Percentiles rank a stretch among this genome's conserved stretches.
Evolutionary conservation across 805 yeast genomes (phyloP).

Genomic region (Clavispora phyllophila): DNA sequence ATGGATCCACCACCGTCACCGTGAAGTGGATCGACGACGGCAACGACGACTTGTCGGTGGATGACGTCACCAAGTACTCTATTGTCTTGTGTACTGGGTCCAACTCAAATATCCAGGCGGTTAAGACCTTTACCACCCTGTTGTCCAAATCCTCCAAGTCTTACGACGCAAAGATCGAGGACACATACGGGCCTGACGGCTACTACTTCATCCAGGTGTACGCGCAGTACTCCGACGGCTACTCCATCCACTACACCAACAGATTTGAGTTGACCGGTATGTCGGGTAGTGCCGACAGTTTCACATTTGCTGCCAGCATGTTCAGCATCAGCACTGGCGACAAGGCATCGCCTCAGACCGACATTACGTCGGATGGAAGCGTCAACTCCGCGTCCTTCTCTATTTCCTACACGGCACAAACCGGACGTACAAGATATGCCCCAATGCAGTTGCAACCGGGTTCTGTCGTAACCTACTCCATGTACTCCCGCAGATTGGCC

Average conservation of each 20-base stretch:
- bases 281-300: conserved; percentile 55
- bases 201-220: conserved; percentile 67
- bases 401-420: conserved; percentile 71
- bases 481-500: conserved; percentile 63
- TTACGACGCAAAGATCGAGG: conserved; percentile 41
- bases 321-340: conserved; percentile 35
- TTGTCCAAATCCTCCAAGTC: conserved; percentile 15
- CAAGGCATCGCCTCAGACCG: conserved; percentile 37
- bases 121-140: conserved; percentile 23
- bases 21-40: conserved; percentile 51
- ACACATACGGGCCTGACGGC: conserved; percentile 55
- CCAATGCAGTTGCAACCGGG: conserved; percentile 94
- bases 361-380: conserved; percentile 21
- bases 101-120: conserved; percentile 41
- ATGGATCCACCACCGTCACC: conserved; percentile 27
- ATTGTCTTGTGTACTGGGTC: conserved; percentile 68
- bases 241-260: conserved; percentile 61
- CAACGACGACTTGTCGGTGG: conserved; percentile 41
- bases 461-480: conserved; percentile 55
- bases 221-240: conserved; percentile 39
- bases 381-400: conserved; percentile 47
- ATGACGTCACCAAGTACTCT: conserved; percentile 40
- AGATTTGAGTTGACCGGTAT: conserved; percentile 65
- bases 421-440: conserved; percentile 75
- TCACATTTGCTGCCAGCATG: conserved; percentile 32